Evolutionary conservation across 2,329 filamentous ascomycete genomes (phyloP).

Genomic region (Septoria petroselini): DNA sequence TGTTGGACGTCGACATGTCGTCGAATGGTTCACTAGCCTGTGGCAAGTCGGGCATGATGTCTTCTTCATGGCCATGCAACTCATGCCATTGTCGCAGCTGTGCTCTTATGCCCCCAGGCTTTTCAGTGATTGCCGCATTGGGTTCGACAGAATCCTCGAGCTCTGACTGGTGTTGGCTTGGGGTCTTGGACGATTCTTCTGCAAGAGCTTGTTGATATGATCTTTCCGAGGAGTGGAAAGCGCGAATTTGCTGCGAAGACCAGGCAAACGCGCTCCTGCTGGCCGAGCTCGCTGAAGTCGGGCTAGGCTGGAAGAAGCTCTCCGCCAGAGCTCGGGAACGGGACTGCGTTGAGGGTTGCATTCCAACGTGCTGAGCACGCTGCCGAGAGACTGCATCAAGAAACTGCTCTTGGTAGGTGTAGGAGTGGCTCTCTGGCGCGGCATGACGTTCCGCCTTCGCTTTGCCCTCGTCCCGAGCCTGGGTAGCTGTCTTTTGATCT

Average conservation of each 20-base stretch:
- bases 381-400: slow-evolving; percentile 1
- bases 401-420: background rate
- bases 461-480: background rate
- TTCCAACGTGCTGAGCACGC: background rate
- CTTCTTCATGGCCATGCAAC: slow-evolving; percentile 35
- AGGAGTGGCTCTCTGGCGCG: too few relatives aligned
- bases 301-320: background rate
- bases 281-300: background rate
- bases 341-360: background rate
- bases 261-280: background rate
- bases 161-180: background rate
- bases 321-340: background rate
- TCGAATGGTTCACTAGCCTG: slow-evolving; percentile 26
- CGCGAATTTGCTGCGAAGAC: background rate
- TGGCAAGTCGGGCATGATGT: slow-evolving; percentile 17
- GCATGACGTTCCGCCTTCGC: too few relatives aligned
- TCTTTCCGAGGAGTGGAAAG: slow-evolving; percentile 7
- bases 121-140: slow-evolving; percentile 6
- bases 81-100: slow-evolving; percentile 46
- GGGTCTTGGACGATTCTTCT: background rate
- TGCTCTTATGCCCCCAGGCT: slow-evolving; percentile 35
- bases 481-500: background rate
- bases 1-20: slow-evolving; percentile 32
- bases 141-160: background rate
- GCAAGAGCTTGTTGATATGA: background rate